These are phyloP conservation scores for Fusarium algeriense DNA, from an alignment of 2,329 filamentous ascomycete species.

Conservation along the genomic window DNA sequence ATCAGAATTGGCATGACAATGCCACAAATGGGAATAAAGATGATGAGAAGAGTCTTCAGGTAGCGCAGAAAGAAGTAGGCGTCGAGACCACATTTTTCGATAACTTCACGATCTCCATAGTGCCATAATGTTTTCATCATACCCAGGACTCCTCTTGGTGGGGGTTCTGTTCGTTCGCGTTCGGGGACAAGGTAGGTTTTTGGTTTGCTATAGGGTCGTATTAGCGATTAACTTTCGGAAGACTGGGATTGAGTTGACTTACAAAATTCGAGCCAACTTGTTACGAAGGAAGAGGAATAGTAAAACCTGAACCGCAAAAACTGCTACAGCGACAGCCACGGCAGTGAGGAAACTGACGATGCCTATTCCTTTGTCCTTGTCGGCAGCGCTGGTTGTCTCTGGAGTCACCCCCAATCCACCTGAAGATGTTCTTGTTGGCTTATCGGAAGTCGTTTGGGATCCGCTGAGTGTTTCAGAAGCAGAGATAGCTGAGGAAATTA, in stretches of 20 bases:
- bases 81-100: slow-evolving; percentile 94
- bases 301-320: slow-evolving; percentile 74
- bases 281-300: slow-evolving; percentile 83
- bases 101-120: slow-evolving; percentile 82
- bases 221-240: slow-evolving; percentile 13
- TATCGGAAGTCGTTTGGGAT: slow-evolving; percentile 1
- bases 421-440: slow-evolving; percentile 15
- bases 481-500: slow-evolving; percentile 25
- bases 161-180: slow-evolving; percentile 82
- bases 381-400: slow-evolving; percentile 42
- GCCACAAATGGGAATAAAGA: slow-evolving; percentile 85
- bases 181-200: slow-evolving; percentile 89
- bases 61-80: slow-evolving; percentile 98
- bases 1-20: slow-evolving; percentile 87
- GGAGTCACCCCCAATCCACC: background rate
- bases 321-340: slow-evolving; percentile 69
- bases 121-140: slow-evolving; percentile 72
- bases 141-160: slow-evolving; percentile 68
- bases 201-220: slow-evolving; percentile 69
- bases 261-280: slow-evolving; percentile 87
- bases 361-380: slow-evolving; percentile 59
- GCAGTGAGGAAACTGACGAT: slow-evolving; percentile 70
- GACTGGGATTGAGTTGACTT: slow-evolving; percentile 50
- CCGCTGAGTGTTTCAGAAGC: slow-evolving; percentile 20
- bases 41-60: slow-evolving; percentile 80